Evolutionary conservation across 106 monocot species (phyloP).

Genomic region (Dioscorea dumetorum): DNA sequence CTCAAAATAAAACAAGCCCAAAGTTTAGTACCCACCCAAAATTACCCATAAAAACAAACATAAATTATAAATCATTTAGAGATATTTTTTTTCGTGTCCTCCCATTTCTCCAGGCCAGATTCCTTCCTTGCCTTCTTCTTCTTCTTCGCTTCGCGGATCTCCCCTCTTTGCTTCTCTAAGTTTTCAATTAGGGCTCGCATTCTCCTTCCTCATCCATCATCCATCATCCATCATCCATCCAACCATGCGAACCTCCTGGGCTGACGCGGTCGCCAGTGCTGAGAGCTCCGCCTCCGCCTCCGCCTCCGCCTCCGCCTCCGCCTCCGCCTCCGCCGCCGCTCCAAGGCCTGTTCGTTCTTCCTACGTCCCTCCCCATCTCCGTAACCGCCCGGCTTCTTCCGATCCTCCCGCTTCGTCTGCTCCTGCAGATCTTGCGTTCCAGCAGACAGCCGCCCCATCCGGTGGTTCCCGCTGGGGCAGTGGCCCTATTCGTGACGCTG

Average conservation of each 20-base stretch:
- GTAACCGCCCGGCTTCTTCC: constrained; percentile 28
- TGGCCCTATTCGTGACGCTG: constrained; percentile 8
- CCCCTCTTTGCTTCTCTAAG: too few relatives aligned
- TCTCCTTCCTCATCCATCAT: too few relatives aligned
- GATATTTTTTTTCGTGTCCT: too few relatives aligned
- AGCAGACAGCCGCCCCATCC: background rate
- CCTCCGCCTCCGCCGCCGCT: constrained; percentile 5
- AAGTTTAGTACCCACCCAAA: too few relatives aligned
- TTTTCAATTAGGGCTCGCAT: too few relatives aligned
- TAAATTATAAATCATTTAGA: too few relatives aligned
- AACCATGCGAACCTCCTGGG: constrained; percentile 35
- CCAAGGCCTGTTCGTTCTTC: constrained; percentile 26
- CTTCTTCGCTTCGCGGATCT: too few relatives aligned
- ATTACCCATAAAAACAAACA: too few relatives aligned
- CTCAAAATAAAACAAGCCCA: too few relatives aligned
- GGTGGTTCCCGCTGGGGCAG: constrained; percentile 25
- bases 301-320: constrained; percentile 5
- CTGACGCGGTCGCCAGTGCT: constrained; percentile 49
- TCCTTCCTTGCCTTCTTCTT: too few relatives aligned
- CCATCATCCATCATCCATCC: too few relatives aligned
- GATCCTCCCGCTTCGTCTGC: constrained; percentile 6
- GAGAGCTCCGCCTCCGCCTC: constrained; percentile 24
- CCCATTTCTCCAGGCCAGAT: too few relatives aligned
- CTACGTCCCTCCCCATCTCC: constrained; percentile 71
- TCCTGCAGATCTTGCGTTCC: constrained; percentile 2